phyloP scores from a whole-genome alignment of 805 yeast genomes.

The Ogataea corticis region DNA sequence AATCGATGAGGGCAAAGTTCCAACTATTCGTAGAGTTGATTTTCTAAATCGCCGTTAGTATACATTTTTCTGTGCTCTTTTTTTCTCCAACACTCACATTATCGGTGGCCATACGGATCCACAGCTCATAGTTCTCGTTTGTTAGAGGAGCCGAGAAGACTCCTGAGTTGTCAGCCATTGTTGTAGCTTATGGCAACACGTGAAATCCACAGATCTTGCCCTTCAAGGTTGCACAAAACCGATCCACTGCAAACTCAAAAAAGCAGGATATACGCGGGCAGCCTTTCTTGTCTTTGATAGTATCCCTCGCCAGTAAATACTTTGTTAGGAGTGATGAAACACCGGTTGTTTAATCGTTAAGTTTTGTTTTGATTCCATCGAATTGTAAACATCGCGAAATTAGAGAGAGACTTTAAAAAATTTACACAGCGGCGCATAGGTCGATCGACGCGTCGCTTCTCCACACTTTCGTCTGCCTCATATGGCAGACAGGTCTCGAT shows the following conservation, averaged over 20 bases:
- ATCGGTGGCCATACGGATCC: slow-evolving; percentile 82
- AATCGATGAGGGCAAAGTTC: slow-evolving; percentile 89
- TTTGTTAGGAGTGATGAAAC: not conserved
- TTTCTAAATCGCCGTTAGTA: slow-evolving; percentile 37
- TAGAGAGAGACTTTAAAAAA: not conserved
- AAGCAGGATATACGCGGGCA: too few species aligned
- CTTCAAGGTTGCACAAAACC: too few species aligned
- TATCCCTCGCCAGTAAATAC: too few species aligned
- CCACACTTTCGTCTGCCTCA: not conserved
- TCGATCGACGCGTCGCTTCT: slow-evolving; percentile 4
- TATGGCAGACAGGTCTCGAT: not conserved
- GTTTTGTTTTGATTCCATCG: slow-evolving; percentile 8
- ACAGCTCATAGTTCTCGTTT: slow-evolving; percentile 63
- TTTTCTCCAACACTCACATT: slow-evolving; percentile 37
- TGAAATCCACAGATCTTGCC: not conserved
- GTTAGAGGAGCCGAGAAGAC: slow-evolving; percentile 21
- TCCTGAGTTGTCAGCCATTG: slow-evolving; percentile 21
- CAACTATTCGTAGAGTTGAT: slow-evolving; percentile 84
- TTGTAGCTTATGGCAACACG: not conserved
- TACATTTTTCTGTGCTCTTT: slow-evolving; percentile 2
- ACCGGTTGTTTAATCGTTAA: not conserved
- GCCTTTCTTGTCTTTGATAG: too few species aligned
- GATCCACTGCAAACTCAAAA: too few species aligned
- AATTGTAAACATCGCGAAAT: slow-evolving; percentile 10
- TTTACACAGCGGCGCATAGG: slow-evolving; percentile 1